Conservation (phyloP, 805 yeast species). For the Monosporozyma solicola region DNA sequence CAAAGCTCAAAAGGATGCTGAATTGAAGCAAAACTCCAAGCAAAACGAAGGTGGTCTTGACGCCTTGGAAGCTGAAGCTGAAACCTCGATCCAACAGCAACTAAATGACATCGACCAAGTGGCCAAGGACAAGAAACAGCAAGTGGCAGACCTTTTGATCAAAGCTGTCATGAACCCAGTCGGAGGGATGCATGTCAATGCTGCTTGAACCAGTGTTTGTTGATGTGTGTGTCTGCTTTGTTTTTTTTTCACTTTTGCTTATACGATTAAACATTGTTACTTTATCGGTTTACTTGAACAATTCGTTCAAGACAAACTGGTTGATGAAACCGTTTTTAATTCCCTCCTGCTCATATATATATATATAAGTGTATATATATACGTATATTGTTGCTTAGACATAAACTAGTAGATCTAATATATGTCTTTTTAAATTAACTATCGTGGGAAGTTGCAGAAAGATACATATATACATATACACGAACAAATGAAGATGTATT, state of each 20-base stretch:
- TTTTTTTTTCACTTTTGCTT: neutral
- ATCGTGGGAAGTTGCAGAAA: neutral
- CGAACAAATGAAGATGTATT: neutral
- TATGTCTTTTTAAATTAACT: neutral
- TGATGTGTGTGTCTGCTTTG: neutral
- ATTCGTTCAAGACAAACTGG: no score
- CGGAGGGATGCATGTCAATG: constrained; percentile 79
- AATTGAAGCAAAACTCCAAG: constrained; percentile 62
- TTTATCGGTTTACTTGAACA: neutral
- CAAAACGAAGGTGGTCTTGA: constrained; percentile 56
- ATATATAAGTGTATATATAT: neutral
- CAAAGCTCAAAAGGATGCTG: constrained; percentile 74
- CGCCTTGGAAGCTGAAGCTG: constrained; percentile 61
- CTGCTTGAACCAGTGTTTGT: constrained; percentile 20
- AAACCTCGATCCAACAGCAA: constrained; percentile 59
- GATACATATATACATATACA: neutral
- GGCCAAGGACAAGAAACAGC: constrained; percentile 51
- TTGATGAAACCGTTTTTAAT: neutral
- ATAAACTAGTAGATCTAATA: neutral
- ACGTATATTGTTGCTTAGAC: neutral
- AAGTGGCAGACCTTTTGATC: constrained; percentile 67
- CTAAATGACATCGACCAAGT: constrained; percentile 57
- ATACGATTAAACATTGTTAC: neutral
- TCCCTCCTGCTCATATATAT: neutral
- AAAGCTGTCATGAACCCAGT: constrained; percentile 72